phyloP scores from a whole-genome alignment of 371 early-diverging fungal species.

The Funneliformis caledonium region DNA sequence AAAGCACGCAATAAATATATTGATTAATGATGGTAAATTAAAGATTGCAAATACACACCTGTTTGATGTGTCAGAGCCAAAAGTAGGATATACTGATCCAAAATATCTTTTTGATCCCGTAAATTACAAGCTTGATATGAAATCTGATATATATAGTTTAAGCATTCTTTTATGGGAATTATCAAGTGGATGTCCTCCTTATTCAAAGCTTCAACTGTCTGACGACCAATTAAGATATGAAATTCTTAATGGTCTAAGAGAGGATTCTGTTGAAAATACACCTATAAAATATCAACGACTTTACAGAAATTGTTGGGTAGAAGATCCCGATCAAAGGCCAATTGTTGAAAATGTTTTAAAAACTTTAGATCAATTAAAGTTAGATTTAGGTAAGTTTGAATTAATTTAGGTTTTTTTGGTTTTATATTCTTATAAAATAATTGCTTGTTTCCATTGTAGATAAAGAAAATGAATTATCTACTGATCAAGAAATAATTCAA shows the following conservation, averaged over 20 bases:
- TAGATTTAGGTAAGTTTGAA: too few relatives aligned
- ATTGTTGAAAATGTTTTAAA: background rate
- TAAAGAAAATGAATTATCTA: too few relatives aligned
- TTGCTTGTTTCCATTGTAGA: too few relatives aligned
- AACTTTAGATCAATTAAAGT: background rate
- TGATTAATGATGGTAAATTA: constrained; percentile 7
- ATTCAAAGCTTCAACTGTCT: background rate
- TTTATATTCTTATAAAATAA: too few relatives aligned
- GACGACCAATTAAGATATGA: too few relatives aligned
- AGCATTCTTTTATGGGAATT: constrained; percentile 23
- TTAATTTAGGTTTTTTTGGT: too few relatives aligned
- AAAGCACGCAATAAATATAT: constrained; percentile 29
- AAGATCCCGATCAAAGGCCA: constrained; percentile 6
- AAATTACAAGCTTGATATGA: background rate
- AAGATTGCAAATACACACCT: background rate
- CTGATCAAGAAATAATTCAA: background rate
- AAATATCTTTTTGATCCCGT: background rate
- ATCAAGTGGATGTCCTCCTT: constrained; percentile 12
- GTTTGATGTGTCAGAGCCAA: too few relatives aligned
- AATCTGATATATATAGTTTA: constrained; percentile 1
- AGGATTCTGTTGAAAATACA: background rate
- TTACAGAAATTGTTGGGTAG: constrained; percentile 17
- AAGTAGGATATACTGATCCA: constrained; percentile 7
- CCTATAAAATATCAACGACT: constrained; percentile 4
- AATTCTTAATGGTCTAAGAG: background rate